Evolutionary conservation across 768 basidiomycete species (phyloP).

Genomic region (Pisolithus marmoratus): DNA sequence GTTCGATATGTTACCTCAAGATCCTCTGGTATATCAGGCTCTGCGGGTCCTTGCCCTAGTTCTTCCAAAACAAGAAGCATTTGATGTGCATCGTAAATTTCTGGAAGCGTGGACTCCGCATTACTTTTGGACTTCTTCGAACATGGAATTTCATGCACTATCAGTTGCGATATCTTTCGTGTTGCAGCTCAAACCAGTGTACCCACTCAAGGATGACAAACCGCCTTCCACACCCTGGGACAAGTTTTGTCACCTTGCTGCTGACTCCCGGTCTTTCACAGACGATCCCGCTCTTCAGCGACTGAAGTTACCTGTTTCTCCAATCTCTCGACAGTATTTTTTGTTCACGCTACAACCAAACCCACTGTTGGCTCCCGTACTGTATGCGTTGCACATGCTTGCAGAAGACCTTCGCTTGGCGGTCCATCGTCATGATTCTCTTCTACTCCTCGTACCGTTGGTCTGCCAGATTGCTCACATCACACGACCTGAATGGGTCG

Average conservation of each 20-base stretch:
- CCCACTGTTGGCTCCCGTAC: slow-evolving; percentile 46
- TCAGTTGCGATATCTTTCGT: slow-evolving; percentile 43
- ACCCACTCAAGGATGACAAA: slow-evolving; percentile 10
- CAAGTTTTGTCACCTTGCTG: slow-evolving; percentile 35
- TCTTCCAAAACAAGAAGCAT: slow-evolving; percentile 51
- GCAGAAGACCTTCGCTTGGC: slow-evolving; percentile 64
- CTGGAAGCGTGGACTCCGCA: slow-evolving; percentile 50
- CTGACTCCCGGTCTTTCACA: slow-evolving; percentile 41
- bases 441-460: slow-evolving; percentile 54
- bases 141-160: slow-evolving; percentile 55
- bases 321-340: slow-evolving; percentile 22
- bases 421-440: slow-evolving; percentile 47
- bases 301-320: slow-evolving; percentile 34
- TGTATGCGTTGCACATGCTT: slow-evolving; percentile 75
- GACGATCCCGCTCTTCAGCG: slow-evolving; percentile 55
- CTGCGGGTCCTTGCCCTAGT: slow-evolving; percentile 59
- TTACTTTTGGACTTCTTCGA: slow-evolving; percentile 37
- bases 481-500: slow-evolving; percentile 81
- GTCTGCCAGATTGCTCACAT: slow-evolving; percentile 57
- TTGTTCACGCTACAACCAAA: slow-evolving; percentile 31
- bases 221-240: slow-evolving; percentile 40
- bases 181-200: slow-evolving; percentile 36
- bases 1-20: slow-evolving; percentile 52
- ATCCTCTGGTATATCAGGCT: slow-evolving; percentile 51
- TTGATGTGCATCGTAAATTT: slow-evolving; percentile 50